Base-by-base conservation (phyloP, 2,329 filamentous ascomycete genomes). In the Tolypocladium nubicola region DNA sequence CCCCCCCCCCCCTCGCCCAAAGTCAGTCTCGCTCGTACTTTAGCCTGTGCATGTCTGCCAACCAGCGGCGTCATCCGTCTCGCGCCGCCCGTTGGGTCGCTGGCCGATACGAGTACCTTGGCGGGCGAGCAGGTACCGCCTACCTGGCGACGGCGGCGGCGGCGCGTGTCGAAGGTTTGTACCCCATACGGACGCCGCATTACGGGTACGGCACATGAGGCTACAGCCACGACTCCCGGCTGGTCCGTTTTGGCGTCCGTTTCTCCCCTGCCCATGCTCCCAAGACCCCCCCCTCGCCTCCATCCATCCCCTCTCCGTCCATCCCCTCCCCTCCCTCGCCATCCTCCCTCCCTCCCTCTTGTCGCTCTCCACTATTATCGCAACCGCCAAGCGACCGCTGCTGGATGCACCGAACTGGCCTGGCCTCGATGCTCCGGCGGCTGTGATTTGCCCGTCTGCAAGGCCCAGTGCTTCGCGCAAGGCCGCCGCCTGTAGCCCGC, bases 1-100 rank as follows among this genome's bases (percentile, higher is more conserved):
- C n/a, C n/a, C n/a, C n/a, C n/a, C n/a, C n/a, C n/a, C n/a, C n/a
- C n/a, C n/a, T n/a, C n/a, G 47, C 47, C 30, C 47, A 35, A 35
- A 50, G 47, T 35, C 30, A 50, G 47, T 50, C 19, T 13, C 5
- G 26, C 26, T 30, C 26, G 26, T 9, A 16, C 49, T 37, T 19
- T 52, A 54, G 45, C 55, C 38, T 23, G 47, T 50, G 47, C 47
- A 10, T 68, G 59, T 61, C 62, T 64, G 62, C 68, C 68, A 70
- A 70, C 68, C 68, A 67, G 64, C 59, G 60, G 64, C 68, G 67
- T 68, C 67, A 70, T 69, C 67, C 62, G 64, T 56, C 59, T 55
- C 57, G 56, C 59, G 58, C 57, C 55, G 52, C 52, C 55, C 26
- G 26, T 57, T 26, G 47, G 57, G 19, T 35, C 4, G 19, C 19